Evolutionary conservation across 345 rosid species (phyloP), one percentile per base, ranked within the genome.

Genomic region (Eucalyptus marginata): DNA sequence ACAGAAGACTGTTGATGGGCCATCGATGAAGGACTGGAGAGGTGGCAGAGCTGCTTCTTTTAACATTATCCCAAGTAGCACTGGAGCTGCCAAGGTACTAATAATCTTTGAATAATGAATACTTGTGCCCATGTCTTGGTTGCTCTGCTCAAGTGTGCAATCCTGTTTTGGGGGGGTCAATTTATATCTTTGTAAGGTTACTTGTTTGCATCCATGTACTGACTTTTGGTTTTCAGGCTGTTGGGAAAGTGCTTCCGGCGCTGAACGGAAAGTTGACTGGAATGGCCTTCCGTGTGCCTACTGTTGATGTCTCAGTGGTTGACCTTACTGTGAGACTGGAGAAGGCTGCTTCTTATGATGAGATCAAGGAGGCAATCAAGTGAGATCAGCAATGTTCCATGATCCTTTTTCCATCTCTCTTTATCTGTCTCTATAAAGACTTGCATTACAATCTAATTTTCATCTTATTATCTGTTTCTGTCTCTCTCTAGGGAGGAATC

Each of bases 1-100:
- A 2, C 96, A 95, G 76, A 95, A 95, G 93, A 95, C 96, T 87
- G 96, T 95, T 58, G 97, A 95, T 92, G 97, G 97, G 54, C 96
- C 97, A 27, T 94, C 96, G n/a, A 95, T 93, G 95, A 95, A 95
- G 91, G 96, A 95, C 92, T 95, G 97, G 97, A 93, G 97, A 91
- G 97, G 97, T 87, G 97, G 97, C 43, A 93, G 96, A 66, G 97
- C 96, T 89, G 97, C 97, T 87, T 94, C 96, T 88, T 95, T 93
- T 93, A 95, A 95, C 87, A 95, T 95, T 89, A 95, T 95, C 86
- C 96, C 95, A 13, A 95, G 96, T 92, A 95, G 97, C 91, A 95
- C 97, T 68, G 97, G 97, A 88, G 97, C 97, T 90, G 97, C 97
- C 24, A 93, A 95, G 96, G 96, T 94, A 89, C 58, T 66, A 20